Conservation (phyloP, 768 basidiomycete genomes). For the Boletus rufocinnamomeus region DNA sequence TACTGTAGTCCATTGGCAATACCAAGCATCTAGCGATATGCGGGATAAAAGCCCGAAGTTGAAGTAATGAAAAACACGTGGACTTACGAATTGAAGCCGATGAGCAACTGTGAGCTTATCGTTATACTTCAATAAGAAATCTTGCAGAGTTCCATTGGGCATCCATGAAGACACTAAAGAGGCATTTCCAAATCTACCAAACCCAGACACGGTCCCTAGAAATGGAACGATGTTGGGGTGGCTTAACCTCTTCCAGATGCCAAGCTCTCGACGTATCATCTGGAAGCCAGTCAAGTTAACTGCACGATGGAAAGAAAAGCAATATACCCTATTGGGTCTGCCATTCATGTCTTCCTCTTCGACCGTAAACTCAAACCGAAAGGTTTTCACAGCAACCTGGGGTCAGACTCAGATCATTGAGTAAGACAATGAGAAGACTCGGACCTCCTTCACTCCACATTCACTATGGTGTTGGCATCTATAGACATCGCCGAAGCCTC, state of each 20-base stretch:
- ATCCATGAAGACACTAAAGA: slow-evolving; percentile 15
- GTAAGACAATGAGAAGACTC: not conserved
- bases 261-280: slow-evolving; percentile 19
- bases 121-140: slow-evolving; percentile 4
- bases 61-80: not conserved
- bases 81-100: slow-evolving; percentile 10
- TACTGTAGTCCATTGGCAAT: slow-evolving; percentile 3
- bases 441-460: not conserved
- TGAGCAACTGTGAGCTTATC: not conserved
- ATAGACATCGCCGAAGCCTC: slow-evolving; percentile 8
- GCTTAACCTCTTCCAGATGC: slow-evolving; percentile 11
- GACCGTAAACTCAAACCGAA: slow-evolving; percentile 13
- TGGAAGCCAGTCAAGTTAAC: not conserved
- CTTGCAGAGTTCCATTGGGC: slow-evolving; percentile 13
- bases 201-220: slow-evolving; percentile 7
- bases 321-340: slow-evolving; percentile 10
- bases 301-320: not conserved
- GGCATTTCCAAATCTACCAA: slow-evolving; percentile 8
- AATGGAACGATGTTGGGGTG: slow-evolving; percentile 19
- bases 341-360: not conserved
- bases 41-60: not conserved
- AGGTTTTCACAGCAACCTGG: slow-evolving; percentile 13
- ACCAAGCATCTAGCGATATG: not conserved
- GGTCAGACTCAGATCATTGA: not conserved
- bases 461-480: slow-evolving; percentile 1